Base-by-base conservation (phyloP, 495 filamentous ascomycete species). In the Aspergillus taichungensis region DNA sequence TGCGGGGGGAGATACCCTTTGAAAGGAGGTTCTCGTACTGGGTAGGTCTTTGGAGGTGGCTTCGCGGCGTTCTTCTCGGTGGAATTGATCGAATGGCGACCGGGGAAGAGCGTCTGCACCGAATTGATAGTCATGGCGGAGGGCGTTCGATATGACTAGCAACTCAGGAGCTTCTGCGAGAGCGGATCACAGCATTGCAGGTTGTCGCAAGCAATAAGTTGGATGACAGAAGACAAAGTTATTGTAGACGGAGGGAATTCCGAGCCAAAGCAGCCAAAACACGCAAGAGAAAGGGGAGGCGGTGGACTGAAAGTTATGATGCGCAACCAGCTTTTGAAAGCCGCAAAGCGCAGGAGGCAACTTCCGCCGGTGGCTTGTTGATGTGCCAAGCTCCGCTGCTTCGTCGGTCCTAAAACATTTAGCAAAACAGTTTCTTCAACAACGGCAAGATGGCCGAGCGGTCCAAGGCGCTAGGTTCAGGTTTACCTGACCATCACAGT, bases 1-100 rank as follows among this genome's bases (percentile, higher is more conserved):
- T 87, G 83, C 5, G 82, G 74, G 37, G 81, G 66, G 14, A 81
- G 68, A 50, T 79, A 83, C 47, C 83, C 81, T 54, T 84, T 83
- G 64, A 92, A 95, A 29, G 81, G 84, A 33, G 80, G 82, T 53
- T 96, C 89, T 55, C 76, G 76, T 44, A 82, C 77, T 35, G 57
- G 55, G 58, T 73, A 77, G 30, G 74, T 60, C 34, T 67, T 63
- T 12, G 75, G 68, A 18, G 71, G 62, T 31, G 75, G 69, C 51
- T 77, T 78, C 28, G 72, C 57, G 11, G 59, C 55, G 10, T 54
- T 54, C 46, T 57, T 62, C 38, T 69, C 67, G 24, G 56, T 42
- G 5, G 62, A 43, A 52, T 55, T 63, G 42, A 63, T 49, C 13
- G 60, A 44, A 37, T 53, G 49, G 28, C 63, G 65, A 45, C 54